phyloP scores from a whole-genome alignment of 495 filamentous ascomycete genomes.

The Wilcoxina mikolae region DNA sequence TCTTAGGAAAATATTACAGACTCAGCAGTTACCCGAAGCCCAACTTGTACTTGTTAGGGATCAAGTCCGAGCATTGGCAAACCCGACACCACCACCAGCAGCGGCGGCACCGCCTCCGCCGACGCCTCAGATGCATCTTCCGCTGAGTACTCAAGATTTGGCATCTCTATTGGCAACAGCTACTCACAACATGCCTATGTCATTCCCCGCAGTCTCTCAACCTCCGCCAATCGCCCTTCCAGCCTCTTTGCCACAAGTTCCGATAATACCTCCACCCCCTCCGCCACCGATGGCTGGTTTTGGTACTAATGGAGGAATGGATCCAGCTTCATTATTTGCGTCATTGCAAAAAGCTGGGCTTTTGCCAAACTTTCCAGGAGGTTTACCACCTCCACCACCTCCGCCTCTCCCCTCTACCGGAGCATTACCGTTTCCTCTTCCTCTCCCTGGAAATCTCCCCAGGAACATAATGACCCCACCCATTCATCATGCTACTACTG shows the following conservation, averaged over 20 bases:
- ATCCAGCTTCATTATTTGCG: conserved; percentile 26
- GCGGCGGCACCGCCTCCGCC: conserved; percentile 32
- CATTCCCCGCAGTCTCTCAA: conserved; percentile 30
- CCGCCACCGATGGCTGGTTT: conserved; percentile 25
- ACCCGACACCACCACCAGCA: conserved; percentile 37
- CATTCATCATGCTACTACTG: neutral
- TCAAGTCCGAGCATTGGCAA: conserved; percentile 57
- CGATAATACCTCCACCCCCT: conserved; percentile 24
- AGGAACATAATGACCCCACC: conserved; percentile 17
- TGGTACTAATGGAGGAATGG: neutral
- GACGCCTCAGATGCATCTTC: conserved; percentile 29
- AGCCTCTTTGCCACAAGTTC: conserved; percentile 22
- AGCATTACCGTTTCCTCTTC: conserved; percentile 26
- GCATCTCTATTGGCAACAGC: conserved; percentile 25
- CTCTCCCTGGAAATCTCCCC: conserved; percentile 17
- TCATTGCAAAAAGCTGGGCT: conserved; percentile 27
- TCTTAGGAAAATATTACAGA: conserved; percentile 65
- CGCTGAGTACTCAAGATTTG: conserved; percentile 28
- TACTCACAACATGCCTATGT: conserved; percentile 26
- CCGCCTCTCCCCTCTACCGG: conserved; percentile 29
- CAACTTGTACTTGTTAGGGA: conserved; percentile 66
- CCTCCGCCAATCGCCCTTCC: conserved; percentile 29
- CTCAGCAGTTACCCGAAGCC: conserved; percentile 61
- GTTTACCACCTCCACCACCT: conserved; percentile 22
- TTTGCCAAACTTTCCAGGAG: conserved; percentile 20